phyloP scores from a whole-genome alignment of 2,329 filamentous ascomycete species.

The Beauveria sp. region DNA sequence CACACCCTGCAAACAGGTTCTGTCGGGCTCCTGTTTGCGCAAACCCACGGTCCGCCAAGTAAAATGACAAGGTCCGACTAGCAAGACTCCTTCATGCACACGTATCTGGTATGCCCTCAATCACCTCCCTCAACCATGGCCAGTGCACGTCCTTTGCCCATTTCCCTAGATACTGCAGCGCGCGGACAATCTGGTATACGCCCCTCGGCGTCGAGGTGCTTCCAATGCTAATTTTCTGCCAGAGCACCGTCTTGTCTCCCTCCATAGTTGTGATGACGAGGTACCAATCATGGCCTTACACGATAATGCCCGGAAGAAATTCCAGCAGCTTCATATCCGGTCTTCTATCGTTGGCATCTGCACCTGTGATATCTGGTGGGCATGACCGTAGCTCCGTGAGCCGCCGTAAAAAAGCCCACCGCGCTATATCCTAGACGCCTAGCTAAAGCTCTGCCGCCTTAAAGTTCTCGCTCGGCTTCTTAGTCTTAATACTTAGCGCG shows the following conservation, averaged over 20 bases:
- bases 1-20: too few species aligned
- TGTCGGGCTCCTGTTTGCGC: too few species aligned
- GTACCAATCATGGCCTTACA: background rate
- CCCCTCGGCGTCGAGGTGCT: background rate
- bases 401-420: background rate
- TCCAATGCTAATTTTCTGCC: background rate
- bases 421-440: background rate
- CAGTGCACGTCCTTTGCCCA: background rate
- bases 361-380: background rate
- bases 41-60: too few species aligned
- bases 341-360: background rate
- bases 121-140: background rate
- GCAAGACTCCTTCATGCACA: too few species aligned
- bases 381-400: background rate
- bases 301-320: background rate
- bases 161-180: background rate
- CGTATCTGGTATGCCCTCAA: too few species aligned
- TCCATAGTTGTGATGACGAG: background rate
- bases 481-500: background rate
- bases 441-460: background rate
- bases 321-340: background rate
- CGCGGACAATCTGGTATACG: background rate
- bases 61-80: too few species aligned
- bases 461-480: background rate
- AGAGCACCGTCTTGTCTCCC: background rate